These are phyloP conservation scores for Thelonectria blattea DNA, from an alignment of 2,329 filamentous ascomycete genomes.

Conservation along the genomic window DNA sequence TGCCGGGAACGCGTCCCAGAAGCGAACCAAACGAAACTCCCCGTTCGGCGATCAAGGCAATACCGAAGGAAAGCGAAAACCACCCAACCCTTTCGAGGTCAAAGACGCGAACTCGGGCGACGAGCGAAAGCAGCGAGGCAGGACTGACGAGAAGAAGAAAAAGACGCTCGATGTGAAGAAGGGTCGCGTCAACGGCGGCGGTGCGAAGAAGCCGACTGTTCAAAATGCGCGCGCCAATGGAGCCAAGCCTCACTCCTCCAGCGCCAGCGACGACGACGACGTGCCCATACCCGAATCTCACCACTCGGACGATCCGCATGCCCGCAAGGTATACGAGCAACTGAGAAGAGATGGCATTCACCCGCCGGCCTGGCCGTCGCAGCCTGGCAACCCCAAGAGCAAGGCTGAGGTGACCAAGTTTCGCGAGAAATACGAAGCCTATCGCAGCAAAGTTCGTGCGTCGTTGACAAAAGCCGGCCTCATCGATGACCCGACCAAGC, in stretches of 20 bases:
- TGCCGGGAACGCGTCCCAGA: constrained; percentile 38
- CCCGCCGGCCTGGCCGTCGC: constrained; percentile 61
- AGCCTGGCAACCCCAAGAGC: constrained; percentile 59
- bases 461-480: constrained; percentile 64
- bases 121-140: constrained; percentile 31
- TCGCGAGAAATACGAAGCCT: constrained; percentile 61
- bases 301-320: constrained; percentile 48
- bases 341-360: constrained; percentile 61
- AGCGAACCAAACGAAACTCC: constrained; percentile 36
- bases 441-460: constrained; percentile 61
- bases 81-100: constrained; percentile 37
- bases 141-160: constrained; percentile 37
- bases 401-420: constrained; percentile 60
- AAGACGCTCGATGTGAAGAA: constrained; percentile 30
- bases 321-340: constrained; percentile 58
- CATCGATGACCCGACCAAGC: constrained; percentile 69
- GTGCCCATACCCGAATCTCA: constrained; percentile 27
- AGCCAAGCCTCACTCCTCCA: constrained; percentile 32
- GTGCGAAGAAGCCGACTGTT: constrained; percentile 22
- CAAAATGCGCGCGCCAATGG: constrained; percentile 30
- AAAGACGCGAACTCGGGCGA: constrained; percentile 37
- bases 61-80: constrained; percentile 35
- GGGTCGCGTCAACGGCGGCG: constrained; percentile 18
- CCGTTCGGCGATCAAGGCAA: constrained; percentile 39
- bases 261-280: constrained; percentile 31